Conservation (phyloP, 2,329 filamentous ascomycete species). For the Paecilomyces sp. region DNA sequence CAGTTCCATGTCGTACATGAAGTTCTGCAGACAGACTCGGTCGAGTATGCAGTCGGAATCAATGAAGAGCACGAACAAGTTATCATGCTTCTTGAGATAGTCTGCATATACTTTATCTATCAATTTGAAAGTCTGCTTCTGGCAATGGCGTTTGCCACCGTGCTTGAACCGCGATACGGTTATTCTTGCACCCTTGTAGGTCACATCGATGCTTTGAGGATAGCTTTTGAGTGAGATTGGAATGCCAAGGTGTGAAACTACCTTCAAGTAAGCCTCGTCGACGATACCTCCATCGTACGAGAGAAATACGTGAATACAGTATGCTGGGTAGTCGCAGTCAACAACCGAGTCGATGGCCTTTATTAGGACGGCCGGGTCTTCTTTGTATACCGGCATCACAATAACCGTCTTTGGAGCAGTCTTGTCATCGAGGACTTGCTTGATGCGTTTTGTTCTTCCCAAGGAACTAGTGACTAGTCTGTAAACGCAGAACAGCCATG, state of each 20-base stretch:
- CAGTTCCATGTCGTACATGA: slow-evolving; percentile 97
- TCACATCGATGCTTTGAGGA: slow-evolving; percentile 83
- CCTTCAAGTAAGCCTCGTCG: slow-evolving; percentile 81
- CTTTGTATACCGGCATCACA: slow-evolving; percentile 95
- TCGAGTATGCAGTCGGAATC: slow-evolving; percentile 96
- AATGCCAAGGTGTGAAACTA: slow-evolving; percentile 77
- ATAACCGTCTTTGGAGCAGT: slow-evolving; percentile 91
- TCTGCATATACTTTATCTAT: slow-evolving; percentile 88
- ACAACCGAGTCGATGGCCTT: slow-evolving; percentile 87
- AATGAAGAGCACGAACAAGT: slow-evolving; percentile 93
- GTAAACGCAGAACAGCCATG: slow-evolving; percentile 90
- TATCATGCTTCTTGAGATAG: slow-evolving; percentile 80
- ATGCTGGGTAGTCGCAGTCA: slow-evolving; percentile 85
- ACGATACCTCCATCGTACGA: slow-evolving; percentile 90
- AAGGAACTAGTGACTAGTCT: slow-evolving; percentile 82
- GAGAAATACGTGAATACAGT: slow-evolving; percentile 89
- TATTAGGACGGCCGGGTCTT: slow-evolving; percentile 74
- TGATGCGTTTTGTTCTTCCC: slow-evolving; percentile 73
- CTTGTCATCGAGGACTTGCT: slow-evolving; percentile 73
- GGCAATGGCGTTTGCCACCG: slow-evolving; percentile 87
- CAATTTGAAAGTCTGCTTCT: slow-evolving; percentile 86
- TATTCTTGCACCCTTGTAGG: slow-evolving; percentile 73
- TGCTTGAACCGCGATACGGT: slow-evolving; percentile 90
- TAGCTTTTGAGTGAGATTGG: slow-evolving; percentile 65
- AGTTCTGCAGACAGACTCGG: slow-evolving; percentile 86